These are phyloP conservation scores for Cymbopogon citratus DNA, from an alignment of 176 grass and related monocot genomes.

Conservation along the genomic window DNA sequence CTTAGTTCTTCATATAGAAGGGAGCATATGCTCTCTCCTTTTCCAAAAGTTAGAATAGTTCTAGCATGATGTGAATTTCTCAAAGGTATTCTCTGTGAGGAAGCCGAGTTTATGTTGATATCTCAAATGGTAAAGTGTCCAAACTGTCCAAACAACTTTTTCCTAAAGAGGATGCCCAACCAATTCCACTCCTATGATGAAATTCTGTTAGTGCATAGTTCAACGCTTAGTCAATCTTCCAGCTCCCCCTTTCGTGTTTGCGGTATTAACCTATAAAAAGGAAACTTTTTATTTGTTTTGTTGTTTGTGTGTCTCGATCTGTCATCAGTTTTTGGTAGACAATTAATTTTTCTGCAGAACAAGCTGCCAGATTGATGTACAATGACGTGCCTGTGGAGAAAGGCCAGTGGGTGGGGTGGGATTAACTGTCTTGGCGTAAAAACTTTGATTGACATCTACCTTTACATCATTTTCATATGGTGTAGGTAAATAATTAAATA, in stretches of 20 bases:
- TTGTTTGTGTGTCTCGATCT: background rate
- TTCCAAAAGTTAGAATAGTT: conserved; percentile 26
- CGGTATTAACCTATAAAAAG: background rate
- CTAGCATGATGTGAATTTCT: background rate
- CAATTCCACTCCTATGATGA: background rate
- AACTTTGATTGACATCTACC: conserved; percentile 3
- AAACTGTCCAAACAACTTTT: background rate
- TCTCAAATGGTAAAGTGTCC: background rate
- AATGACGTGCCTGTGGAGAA: background rate
- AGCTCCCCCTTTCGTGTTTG: background rate
- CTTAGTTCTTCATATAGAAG: conserved; percentile 1
- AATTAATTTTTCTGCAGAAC: conserved; percentile 10
- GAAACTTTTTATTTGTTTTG: background rate
- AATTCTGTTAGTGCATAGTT: conserved; percentile 6
- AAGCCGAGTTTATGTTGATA: conserved; percentile 6
- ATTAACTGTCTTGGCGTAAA: background rate
- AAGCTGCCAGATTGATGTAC: background rate
- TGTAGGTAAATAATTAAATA: background rate
- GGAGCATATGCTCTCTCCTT: conserved; percentile 1
- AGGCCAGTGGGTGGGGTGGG: background rate
- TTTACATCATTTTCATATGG: conserved; percentile 13
- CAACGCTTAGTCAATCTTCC: background rate
- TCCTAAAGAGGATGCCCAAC: background rate
- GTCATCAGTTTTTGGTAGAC: background rate
- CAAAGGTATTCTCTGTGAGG: background rate